phyloP scores from a whole-genome alignment of 169 alveolate genomes.

The Eimeria praecox region DNA sequence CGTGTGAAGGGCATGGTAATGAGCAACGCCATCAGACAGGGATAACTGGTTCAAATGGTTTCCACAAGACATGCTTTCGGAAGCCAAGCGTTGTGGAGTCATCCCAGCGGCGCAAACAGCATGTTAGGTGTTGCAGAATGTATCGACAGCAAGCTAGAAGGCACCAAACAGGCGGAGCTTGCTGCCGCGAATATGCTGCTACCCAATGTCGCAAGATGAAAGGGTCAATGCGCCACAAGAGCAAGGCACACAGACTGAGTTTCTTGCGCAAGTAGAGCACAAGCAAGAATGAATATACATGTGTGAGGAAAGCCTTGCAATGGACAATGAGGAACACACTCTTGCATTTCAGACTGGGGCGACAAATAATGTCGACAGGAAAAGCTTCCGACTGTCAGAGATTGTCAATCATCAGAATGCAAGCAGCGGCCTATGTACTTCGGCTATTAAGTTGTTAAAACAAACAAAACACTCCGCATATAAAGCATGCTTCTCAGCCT shows the following conservation, averaged over 20 bases:
- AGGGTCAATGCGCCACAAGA: slow-evolving; percentile 32
- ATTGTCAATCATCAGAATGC: slow-evolving; percentile 55
- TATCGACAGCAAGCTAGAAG: background rate
- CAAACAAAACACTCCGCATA: background rate
- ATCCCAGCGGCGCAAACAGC: background rate
- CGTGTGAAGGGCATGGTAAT: background rate
- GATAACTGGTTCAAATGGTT: slow-evolving; percentile 50
- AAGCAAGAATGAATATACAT: background rate
- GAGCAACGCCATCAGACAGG: slow-evolving; percentile 59
- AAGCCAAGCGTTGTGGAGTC: slow-evolving; percentile 71
- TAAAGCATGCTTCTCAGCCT: slow-evolving; percentile 20
- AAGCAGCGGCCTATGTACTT: background rate
- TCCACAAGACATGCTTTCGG: slow-evolving; percentile 51
- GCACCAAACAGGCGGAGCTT: background rate
- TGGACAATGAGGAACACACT: no score
- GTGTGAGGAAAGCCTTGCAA: background rate
- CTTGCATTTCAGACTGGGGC: slow-evolving; percentile 56
- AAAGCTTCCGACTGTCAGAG: slow-evolving; percentile 66
- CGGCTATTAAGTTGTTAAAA: no score
- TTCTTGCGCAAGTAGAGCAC: background rate
- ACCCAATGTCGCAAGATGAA: slow-evolving; percentile 26
- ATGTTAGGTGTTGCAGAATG: background rate
- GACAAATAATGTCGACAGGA: slow-evolving; percentile 56
- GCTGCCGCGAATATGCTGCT: slow-evolving; percentile 53
- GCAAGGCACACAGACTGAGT: slow-evolving; percentile 53